Evolutionary conservation across 768 basidiomycete species (phyloP).

Genomic region (Phanerodontia chrysosporium): DNA sequence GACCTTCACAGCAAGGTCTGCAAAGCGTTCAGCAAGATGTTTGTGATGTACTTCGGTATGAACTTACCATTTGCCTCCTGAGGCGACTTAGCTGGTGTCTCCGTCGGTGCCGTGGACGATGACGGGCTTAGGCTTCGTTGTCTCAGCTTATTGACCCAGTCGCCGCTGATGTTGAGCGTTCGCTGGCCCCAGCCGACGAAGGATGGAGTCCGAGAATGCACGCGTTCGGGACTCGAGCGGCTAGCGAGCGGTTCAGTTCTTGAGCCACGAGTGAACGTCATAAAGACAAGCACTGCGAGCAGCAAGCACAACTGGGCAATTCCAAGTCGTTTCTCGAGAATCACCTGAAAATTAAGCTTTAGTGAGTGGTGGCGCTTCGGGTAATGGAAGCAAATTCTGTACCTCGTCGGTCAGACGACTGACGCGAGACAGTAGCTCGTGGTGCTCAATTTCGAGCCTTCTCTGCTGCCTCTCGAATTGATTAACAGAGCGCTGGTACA

Average conservation of each 20-base stretch:
- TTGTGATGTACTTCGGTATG: not conserved
- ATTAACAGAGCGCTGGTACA: slow-evolving; percentile 55
- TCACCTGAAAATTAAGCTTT: slow-evolving; percentile 43
- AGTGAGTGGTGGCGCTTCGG: not conserved
- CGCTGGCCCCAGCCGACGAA: slow-evolving; percentile 54
- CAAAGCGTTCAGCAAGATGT: not conserved
- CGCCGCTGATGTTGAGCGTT: slow-evolving; percentile 53
- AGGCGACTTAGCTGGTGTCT: not conserved
- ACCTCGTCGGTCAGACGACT: slow-evolving; percentile 83
- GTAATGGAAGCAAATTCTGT: not conserved
- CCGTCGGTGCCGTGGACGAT: not conserved
- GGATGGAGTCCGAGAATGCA: slow-evolving; percentile 21
- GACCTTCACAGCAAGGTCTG: slow-evolving; percentile 4
- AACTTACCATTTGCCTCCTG: not conserved
- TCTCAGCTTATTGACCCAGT: slow-evolving; percentile 40
- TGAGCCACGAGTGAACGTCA: slow-evolving; percentile 80
- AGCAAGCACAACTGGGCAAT: slow-evolving; percentile 84
- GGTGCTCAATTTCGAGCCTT: slow-evolving; percentile 67
- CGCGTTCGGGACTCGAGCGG: not conserved
- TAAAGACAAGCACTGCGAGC: slow-evolving; percentile 79
- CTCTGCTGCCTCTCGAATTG: slow-evolving; percentile 69
- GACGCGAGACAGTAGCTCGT: slow-evolving; percentile 63
- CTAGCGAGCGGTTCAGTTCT: slow-evolving; percentile 25
- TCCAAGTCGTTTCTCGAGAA: slow-evolving; percentile 85
- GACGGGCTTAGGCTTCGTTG: slow-evolving; percentile 28